Evolutionary conservation across 164 flowering plant genomes (phyloP).

Genomic region (Vitis cinerea): DNA sequence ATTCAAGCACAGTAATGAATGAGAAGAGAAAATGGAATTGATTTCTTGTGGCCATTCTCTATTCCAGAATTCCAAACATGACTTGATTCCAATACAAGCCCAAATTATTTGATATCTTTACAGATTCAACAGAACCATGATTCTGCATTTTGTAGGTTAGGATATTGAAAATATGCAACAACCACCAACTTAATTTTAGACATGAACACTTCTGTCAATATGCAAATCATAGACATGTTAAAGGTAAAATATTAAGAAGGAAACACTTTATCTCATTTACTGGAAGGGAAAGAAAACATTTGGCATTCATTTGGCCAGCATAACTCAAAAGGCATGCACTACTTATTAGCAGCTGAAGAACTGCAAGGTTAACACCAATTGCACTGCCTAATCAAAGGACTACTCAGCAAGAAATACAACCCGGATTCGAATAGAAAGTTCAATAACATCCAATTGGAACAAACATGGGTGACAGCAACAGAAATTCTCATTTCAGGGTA

Average conservation of each 20-base stretch:
- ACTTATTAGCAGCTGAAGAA: slow-evolving; percentile 21
- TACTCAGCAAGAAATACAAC: slow-evolving; percentile 4
- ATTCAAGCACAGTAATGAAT: too few relatives aligned
- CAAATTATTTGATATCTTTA: too few relatives aligned
- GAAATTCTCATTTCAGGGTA: slow-evolving; percentile 22
- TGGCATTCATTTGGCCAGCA: background rate
- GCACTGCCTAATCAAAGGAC: slow-evolving; percentile 14
- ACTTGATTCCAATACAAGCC: too few relatives aligned
- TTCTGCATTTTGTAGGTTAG: too few relatives aligned
- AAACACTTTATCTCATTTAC: background rate
- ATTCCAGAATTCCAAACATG: too few relatives aligned
- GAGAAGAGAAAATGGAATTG: too few relatives aligned
- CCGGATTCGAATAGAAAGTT: slow-evolving; percentile 10
- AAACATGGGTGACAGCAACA: slow-evolving; percentile 1
- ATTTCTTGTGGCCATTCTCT: too few relatives aligned
- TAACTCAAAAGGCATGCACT: slow-evolving; percentile 22
- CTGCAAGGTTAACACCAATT: slow-evolving; percentile 5
- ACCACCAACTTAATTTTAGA: too few relatives aligned
- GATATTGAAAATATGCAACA: too few relatives aligned
- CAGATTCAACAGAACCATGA: too few relatives aligned
- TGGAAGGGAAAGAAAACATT: background rate
- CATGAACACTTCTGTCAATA: too few relatives aligned
- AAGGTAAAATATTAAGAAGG: background rate
- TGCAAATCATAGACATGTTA: too few relatives aligned
- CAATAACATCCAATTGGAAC: slow-evolving; percentile 5